Evolutionary conservation across 805 yeast species (phyloP).

Genomic region (Ogataea glucozyma): DNA sequence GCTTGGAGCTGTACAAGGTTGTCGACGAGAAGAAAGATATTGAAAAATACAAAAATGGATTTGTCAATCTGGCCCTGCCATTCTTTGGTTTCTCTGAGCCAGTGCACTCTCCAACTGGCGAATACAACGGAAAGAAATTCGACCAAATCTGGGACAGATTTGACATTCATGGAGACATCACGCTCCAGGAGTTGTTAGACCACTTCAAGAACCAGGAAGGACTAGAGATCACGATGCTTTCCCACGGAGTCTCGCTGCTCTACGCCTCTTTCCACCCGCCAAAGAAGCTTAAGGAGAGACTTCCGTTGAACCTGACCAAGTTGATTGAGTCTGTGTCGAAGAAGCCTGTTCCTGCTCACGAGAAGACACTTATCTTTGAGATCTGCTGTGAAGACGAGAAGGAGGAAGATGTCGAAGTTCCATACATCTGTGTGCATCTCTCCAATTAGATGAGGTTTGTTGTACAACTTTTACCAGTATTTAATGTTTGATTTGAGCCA

Average conservation of each 20-base stretch:
- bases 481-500: background rate
- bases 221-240: conserved; percentile 84
- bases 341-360: conserved; percentile 73
- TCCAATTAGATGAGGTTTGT: conserved; percentile 7
- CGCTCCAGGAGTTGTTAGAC: conserved; percentile 70
- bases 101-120: conserved; percentile 77
- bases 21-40: conserved; percentile 71
- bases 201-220: conserved; percentile 82
- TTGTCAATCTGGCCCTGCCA: conserved; percentile 88
- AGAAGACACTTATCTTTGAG: conserved; percentile 79
- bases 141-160: conserved; percentile 97
- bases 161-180: conserved; percentile 73
- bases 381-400: conserved; percentile 87
- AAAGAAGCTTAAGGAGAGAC: conserved; percentile 80
- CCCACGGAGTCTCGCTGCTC: conserved; percentile 84
- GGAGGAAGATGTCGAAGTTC: conserved; percentile 96
- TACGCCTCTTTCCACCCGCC: conserved; percentile 95
- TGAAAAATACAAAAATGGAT: conserved; percentile 91
- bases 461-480: background rate
- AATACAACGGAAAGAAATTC: conserved; percentile 74
- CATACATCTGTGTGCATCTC: conserved; percentile 71
- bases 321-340: conserved; percentile 83
- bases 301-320: conserved; percentile 64
- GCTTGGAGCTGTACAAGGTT: conserved; percentile 89
- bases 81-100: conserved; percentile 98